These are phyloP conservation scores for Bryopsis sp. DNA, from an alignment of 139 green algal species.

Conservation along the genomic window DNA sequence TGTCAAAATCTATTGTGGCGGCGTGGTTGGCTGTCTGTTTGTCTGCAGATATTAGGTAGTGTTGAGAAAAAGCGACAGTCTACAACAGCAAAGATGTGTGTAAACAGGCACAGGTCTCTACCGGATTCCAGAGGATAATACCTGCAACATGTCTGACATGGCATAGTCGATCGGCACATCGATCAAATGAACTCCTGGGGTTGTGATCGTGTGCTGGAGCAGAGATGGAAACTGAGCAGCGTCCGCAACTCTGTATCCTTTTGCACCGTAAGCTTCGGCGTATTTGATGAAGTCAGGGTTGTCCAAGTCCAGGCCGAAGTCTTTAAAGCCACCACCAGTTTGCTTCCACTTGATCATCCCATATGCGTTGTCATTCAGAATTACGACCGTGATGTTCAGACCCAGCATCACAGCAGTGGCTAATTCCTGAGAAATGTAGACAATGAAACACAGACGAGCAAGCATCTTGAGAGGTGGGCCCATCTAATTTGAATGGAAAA, in stretches of 20 bases:
- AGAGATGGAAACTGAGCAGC: constrained; percentile 12
- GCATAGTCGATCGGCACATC: constrained; percentile 26
- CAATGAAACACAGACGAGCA: no score
- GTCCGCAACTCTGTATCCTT: constrained; percentile 20
- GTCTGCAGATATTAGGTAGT: no score
- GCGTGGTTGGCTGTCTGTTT: no score
- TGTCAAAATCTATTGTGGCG: no score
- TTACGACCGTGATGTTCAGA: constrained; percentile 29
- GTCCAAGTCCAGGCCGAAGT: constrained; percentile 28
- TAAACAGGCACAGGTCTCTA: no score
- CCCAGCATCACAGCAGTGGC: constrained; percentile 25
- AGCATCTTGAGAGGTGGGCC: no score
- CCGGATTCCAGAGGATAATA: no score
- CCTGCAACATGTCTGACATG: constrained; percentile 15
- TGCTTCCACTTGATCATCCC: constrained; percentile 46
- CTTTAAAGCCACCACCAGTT: constrained; percentile 17
- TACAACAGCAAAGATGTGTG: no score
- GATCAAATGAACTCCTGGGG: constrained; percentile 21
- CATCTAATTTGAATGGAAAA: no score
- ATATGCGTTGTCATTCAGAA: constrained; percentile 35
- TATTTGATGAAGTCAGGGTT: constrained; percentile 38
- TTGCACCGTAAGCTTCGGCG: constrained; percentile 26
- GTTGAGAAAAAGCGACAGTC: no score
- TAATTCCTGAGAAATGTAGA: constrained; percentile 31
- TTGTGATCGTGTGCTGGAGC: constrained; percentile 24